Conservation (phyloP, 106 monocot genomes). For the Agapanthus africanus region DNA sequence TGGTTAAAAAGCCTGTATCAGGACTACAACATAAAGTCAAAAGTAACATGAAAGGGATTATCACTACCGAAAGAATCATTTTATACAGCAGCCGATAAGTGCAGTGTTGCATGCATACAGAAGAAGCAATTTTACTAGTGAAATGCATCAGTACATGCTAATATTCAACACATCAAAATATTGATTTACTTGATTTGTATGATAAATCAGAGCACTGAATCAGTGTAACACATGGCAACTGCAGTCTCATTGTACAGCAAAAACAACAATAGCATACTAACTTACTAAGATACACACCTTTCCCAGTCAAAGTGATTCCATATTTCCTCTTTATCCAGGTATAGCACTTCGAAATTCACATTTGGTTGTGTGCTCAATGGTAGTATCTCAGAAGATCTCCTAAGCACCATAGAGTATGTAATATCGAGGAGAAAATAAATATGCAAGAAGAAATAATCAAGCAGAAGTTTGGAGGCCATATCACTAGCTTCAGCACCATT, state of each 20-base stretch:
- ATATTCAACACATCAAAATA: not conserved
- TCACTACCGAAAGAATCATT: not conserved
- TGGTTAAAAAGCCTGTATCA: not conserved
- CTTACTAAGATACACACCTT: slow-evolving; percentile 39
- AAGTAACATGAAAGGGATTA: not conserved
- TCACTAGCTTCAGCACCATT: slow-evolving; percentile 93
- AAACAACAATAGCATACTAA: too few species aligned
- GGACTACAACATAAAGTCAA: not conserved
- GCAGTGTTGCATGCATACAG: not conserved
- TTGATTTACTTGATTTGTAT: not conserved
- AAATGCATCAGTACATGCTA: not conserved
- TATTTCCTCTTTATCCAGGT: slow-evolving; percentile 14
- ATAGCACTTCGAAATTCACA: slow-evolving; percentile 23
- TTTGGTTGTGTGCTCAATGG: slow-evolving; percentile 23
- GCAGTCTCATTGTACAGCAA: not conserved
- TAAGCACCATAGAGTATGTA: slow-evolving; percentile 47
- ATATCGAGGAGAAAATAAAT: slow-evolving; percentile 73
- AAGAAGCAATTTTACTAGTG: too few species aligned
- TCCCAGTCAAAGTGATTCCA: slow-evolving; percentile 22
- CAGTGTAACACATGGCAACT: not conserved
- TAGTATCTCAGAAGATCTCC: slow-evolving; percentile 30
- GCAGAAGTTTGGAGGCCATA: slow-evolving; percentile 69
- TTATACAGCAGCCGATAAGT: not conserved
- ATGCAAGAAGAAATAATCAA: slow-evolving; percentile 83
- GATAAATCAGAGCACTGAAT: not conserved